phyloP scores from a whole-genome alignment of 768 basidiomycete genomes.

The Filobasidium floriforme region DNA sequence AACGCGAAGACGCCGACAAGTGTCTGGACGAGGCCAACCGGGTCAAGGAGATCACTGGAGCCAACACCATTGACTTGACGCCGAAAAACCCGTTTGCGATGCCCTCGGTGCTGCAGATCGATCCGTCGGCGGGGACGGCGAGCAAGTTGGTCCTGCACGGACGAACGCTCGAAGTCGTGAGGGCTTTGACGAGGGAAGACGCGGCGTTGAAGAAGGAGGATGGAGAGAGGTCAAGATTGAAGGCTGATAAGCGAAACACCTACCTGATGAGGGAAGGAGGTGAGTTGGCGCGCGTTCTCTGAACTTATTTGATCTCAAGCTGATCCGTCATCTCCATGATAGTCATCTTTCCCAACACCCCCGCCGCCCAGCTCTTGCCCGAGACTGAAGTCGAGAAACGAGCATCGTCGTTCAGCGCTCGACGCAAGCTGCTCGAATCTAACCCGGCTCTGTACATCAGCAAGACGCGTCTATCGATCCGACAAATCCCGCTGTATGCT shows the following conservation, averaged over 20 bases:
- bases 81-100: slow-evolving; percentile 71
- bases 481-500: slow-evolving; percentile 82
- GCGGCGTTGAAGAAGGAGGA: slow-evolving; percentile 83
- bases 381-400: slow-evolving; percentile 77
- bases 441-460: slow-evolving; percentile 94
- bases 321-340: not conserved
- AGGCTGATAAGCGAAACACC: slow-evolving; percentile 89
- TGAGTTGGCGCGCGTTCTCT: slow-evolving; percentile 44
- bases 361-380: slow-evolving; percentile 64
- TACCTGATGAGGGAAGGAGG: slow-evolving; percentile 95
- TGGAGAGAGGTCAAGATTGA: slow-evolving; percentile 64
- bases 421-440: slow-evolving; percentile 70
- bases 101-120: slow-evolving; percentile 83
- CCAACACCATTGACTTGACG: slow-evolving; percentile 40
- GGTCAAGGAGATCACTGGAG: slow-evolving; percentile 38
- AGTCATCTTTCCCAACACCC: slow-evolving; percentile 87
- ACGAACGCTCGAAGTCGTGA: slow-evolving; percentile 78
- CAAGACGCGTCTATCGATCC: slow-evolving; percentile 83
- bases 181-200: slow-evolving; percentile 82
- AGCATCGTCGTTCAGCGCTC: slow-evolving; percentile 73
- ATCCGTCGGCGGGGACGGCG: slow-evolving; percentile 78
- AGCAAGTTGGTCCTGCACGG: slow-evolving; percentile 82
- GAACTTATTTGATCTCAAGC: not conserved
- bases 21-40: slow-evolving; percentile 69
- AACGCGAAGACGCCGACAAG: slow-evolving; percentile 76